phyloP scores from a whole-genome alignment of 768 basidiomycete species.

The Phlegmacium glaucopus region DNA sequence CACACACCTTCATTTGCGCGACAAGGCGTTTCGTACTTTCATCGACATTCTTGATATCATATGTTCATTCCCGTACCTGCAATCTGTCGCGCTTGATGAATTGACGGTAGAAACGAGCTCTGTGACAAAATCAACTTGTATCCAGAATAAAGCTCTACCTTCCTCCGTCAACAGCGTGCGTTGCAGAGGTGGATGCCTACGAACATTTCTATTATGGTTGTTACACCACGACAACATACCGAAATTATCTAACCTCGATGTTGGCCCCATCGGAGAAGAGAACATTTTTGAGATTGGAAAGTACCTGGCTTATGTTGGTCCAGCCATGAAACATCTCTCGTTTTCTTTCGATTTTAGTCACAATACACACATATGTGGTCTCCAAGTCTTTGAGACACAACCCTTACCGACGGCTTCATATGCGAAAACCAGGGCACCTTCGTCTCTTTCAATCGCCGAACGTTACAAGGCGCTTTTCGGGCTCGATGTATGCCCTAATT shows the following conservation, averaged over 20 bases:
- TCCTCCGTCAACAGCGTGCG: not conserved
- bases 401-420: too few relatives aligned
- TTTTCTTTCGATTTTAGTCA: slow-evolving; percentile 5
- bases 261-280: slow-evolving; percentile 8
- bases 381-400: not conserved
- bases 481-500: not conserved
- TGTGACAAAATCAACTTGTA: not conserved
- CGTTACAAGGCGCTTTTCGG: slow-evolving; percentile 1
- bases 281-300: slow-evolving; percentile 1
- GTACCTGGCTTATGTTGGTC: slow-evolving; percentile 4
- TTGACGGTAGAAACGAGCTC: slow-evolving; percentile 1
- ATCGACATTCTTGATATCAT: slow-evolving; percentile 5
- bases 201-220: slow-evolving; percentile 6
- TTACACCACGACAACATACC: slow-evolving; percentile 3
- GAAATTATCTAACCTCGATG: slow-evolving; percentile 1
- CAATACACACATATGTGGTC: slow-evolving; percentile 4
- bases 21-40: slow-evolving; percentile 2
- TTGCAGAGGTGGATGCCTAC: slow-evolving; percentile 1
- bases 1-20: slow-evolving; percentile 3
- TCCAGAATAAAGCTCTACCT: not conserved
- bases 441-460: not conserved
- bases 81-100: slow-evolving; percentile 4
- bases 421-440: not conserved
- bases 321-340: slow-evolving; percentile 1
- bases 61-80: slow-evolving; percentile 7